Base-by-base conservation (phyloP, 345 rosid species). In the Lenwebbia sp. region DNA sequence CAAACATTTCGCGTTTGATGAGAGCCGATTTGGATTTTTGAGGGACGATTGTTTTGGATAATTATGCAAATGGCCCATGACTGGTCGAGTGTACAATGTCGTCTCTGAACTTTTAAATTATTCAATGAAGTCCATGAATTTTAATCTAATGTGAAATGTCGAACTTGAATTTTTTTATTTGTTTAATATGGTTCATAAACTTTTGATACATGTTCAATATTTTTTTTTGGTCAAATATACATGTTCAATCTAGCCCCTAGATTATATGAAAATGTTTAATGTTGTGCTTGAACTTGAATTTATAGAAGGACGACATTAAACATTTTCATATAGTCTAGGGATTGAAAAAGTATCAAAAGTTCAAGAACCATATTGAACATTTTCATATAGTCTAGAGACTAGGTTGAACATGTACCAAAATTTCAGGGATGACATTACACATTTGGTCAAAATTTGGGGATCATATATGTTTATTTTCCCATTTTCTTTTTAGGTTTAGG, bases 391-490 rank as follows among this genome's bases (percentile, higher is more conserved):
- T 65, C 5, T 65, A 33, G 0, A 30, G 21, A 8, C 0, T 19
- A 19, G 1, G 10, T 37, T 19, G 6, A 33, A 17, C 0, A 33
- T 4, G 1, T 33, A 33, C 2, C 5, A 7, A 65, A 65, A 33
- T 1, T 17, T 65, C 1, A 65, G 1, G 2, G 0, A 4, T 14
- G 14, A 50, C 13, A 4, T 50, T 10, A 50, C 2, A 9, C 5
- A 9, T 19, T 37, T 2, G 13, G 3, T 5, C 5, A 70, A 70
- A 33, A 10, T 19, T 37, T 37, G 19, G 10, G 1, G 23, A 30
- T 0, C 1, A 5, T 37, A 5, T 21, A 2, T 19, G 11, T 70
- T 70, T 2, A 70, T 70, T 33, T 33, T 9, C 5, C 0, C 13
- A 37, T 37, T 37, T 37, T 1, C 25, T 19, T 70, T 19, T 4